Conservation (phyloP, 441 rosid species). For the Syzygium syzygioides region DNA sequence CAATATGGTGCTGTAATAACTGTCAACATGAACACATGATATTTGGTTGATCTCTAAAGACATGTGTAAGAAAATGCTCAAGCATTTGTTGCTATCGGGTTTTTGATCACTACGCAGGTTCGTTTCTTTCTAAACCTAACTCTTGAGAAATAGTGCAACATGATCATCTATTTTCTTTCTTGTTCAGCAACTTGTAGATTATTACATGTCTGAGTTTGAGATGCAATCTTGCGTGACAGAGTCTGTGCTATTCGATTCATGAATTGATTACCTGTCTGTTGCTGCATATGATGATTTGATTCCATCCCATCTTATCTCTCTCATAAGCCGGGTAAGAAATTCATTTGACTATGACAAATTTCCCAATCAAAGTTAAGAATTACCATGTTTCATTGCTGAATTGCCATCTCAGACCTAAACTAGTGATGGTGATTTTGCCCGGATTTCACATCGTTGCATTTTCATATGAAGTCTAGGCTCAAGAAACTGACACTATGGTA, state of each 20-base stretch:
- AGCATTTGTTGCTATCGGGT: not conserved
- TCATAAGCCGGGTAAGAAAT: not conserved
- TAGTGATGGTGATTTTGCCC: too few species aligned
- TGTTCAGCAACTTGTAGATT: not conserved
- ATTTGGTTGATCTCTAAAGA: not conserved
- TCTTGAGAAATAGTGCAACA: not conserved
- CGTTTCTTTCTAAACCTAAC: not conserved
- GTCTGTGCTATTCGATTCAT: not conserved
- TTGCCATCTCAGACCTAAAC: too few species aligned
- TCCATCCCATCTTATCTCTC: not conserved
- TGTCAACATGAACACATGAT: accelerated
- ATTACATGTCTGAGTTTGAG: not conserved
- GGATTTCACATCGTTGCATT: too few species aligned
- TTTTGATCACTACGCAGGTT: not conserved
- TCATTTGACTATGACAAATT: not conserved
- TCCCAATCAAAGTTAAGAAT: too few species aligned
- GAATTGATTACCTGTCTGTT: not conserved
- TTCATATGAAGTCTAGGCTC: too few species aligned
- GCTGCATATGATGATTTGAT: not conserved
- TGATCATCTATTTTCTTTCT: not conserved
- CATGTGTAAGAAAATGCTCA: not conserved
- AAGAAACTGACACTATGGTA: too few species aligned
- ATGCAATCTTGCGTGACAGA: not conserved
- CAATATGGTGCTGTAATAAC: not conserved
- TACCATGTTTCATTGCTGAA: too few species aligned